phyloP scores from a whole-genome alignment of 2,329 filamentous ascomycete genomes.

The Aspergillus japonicus region DNA sequence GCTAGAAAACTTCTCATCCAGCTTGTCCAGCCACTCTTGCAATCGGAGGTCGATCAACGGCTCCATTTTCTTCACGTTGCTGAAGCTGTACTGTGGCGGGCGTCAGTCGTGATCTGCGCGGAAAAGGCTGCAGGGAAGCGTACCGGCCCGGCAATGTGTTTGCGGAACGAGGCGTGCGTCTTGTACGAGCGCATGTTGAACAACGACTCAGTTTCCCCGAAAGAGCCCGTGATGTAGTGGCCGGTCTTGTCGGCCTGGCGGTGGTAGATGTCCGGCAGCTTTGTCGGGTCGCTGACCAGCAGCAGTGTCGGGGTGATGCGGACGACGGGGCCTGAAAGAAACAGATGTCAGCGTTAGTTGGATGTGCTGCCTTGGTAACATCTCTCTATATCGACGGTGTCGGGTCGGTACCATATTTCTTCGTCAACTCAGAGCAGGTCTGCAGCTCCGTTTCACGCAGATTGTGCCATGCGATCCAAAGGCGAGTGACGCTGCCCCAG shows the following conservation, averaged over 20 bases:
- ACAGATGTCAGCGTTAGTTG: neutral
- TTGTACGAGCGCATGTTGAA: constrained; percentile 59
- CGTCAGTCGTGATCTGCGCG: constrained; percentile 3
- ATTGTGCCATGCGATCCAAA: constrained; percentile 57
- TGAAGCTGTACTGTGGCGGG: constrained; percentile 49
- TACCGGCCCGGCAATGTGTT: constrained; percentile 53
- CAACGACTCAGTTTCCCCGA: constrained; percentile 55
- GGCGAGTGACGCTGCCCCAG: constrained; percentile 53
- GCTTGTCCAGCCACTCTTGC: constrained; percentile 50
- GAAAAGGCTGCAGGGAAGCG: constrained; percentile 3
- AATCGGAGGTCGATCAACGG: constrained; percentile 55
- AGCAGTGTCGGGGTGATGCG: constrained; percentile 55
- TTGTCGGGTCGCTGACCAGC: constrained; percentile 53
- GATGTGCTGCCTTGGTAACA: neutral
- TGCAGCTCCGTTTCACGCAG: constrained; percentile 48
- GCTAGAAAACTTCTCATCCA: constrained; percentile 49
- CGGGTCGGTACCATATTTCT: constrained; percentile 47
- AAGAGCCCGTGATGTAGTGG: constrained; percentile 59
- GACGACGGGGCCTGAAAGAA: constrained; percentile 49
- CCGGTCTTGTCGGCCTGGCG: constrained; percentile 57
- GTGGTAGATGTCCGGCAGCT: constrained; percentile 57
- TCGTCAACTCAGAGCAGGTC: constrained; percentile 44
- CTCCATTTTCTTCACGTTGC: constrained; percentile 60
- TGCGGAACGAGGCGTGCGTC: constrained; percentile 53
- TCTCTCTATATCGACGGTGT: neutral